Evolutionary conservation across 768 basidiomycete genomes (phyloP).

Genomic region (Boletus coccyginus): DNA sequence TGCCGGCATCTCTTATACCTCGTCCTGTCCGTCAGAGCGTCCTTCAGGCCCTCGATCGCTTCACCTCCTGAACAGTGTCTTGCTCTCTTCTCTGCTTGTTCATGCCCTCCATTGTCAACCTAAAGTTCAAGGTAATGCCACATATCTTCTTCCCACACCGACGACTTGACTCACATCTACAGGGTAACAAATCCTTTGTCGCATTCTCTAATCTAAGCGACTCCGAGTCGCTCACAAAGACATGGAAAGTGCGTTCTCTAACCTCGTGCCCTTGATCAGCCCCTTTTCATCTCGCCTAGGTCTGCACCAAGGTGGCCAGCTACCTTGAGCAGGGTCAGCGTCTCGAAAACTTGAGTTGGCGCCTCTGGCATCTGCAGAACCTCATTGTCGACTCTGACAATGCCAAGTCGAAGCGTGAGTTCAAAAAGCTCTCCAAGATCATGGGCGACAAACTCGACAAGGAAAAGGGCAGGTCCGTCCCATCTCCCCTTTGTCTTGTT

Average conservation of each 20-base stretch:
- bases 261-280: conserved; percentile 2
- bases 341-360: conserved; percentile 90
- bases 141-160: neutral
- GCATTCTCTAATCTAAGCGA: conserved; percentile 88
- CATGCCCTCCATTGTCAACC: conserved; percentile 82
- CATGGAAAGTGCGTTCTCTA: conserved; percentile 69
- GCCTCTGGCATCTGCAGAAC: conserved; percentile 89
- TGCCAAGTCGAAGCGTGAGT: conserved; percentile 82
- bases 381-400: conserved; percentile 91
- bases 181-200: conserved; percentile 95
- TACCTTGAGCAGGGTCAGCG: conserved; percentile 89
- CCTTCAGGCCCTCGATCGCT: conserved; percentile 18
- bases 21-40: conserved; percentile 4
- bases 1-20: conserved; percentile 29
- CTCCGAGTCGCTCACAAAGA: conserved; percentile 80
- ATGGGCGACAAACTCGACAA: conserved; percentile 94
- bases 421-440: conserved; percentile 82
- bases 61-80: neutral
- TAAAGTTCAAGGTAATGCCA: conserved; percentile 71
- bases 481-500: neutral
- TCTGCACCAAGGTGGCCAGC: conserved; percentile 87
- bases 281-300: conserved; percentile 38
- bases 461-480: conserved; percentile 81
- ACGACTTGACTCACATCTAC: conserved; percentile 13
- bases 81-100: conserved; percentile 1